phyloP scores from a whole-genome alignment of 1,139 yeast genomes.

The Scheffersomyces segobiensis region DNA sequence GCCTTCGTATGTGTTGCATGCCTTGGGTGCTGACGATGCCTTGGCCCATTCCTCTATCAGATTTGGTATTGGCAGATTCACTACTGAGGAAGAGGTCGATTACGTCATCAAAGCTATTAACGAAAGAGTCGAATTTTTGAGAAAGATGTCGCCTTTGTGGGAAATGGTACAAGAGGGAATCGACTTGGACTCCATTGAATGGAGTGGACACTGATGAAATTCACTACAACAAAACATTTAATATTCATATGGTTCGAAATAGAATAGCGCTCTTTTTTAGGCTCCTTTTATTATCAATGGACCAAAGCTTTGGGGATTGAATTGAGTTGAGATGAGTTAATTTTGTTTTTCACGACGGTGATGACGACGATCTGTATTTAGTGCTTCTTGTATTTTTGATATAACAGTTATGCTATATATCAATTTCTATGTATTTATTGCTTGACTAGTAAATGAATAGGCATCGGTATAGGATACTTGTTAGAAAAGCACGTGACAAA shows the following conservation, averaged over 20 bases:
- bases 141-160: constrained; percentile 96
- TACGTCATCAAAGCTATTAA: constrained; percentile 86
- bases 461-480: not conserved
- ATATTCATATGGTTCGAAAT: not conserved
- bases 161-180: constrained; percentile 99
- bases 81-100: constrained; percentile 94
- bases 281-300: not conserved
- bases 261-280: not conserved
- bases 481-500: not conserved
- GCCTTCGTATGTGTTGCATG: constrained; percentile 95
- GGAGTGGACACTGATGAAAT: constrained; percentile 80
- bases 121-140: constrained; percentile 85
- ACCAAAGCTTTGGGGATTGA: not conserved
- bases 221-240: not conserved
- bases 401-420: not conserved
- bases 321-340: not conserved
- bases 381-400: not conserved
- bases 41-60: constrained; percentile 96
- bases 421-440: not conserved
- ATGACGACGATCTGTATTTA: not conserved
- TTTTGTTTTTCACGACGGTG: not conserved
- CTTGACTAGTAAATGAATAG: not conserved
- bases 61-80: constrained; percentile 95
- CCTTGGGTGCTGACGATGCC: constrained; percentile 97
- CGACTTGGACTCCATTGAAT: constrained; percentile 88